phyloP scores from a whole-genome alignment of 2,329 filamentous ascomycete genomes.

The Talaromyces marneffei region DNA sequence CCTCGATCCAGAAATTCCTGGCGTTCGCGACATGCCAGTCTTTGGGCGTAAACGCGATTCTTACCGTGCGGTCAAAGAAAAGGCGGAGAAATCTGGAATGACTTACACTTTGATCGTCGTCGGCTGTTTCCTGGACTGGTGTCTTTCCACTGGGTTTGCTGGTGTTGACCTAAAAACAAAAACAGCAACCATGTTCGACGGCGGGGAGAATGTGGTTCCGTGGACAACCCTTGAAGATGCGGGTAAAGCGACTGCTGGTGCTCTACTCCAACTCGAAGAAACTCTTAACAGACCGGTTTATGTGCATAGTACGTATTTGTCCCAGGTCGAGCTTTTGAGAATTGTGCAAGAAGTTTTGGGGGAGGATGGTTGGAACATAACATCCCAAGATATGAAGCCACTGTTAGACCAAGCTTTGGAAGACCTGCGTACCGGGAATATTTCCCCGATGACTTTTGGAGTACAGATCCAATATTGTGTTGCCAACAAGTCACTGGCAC shows the following conservation, averaged over 20 bases:
- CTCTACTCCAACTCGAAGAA: slow-evolving; percentile 14
- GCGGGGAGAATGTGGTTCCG: slow-evolving; percentile 15
- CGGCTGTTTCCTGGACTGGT: slow-evolving; percentile 18
- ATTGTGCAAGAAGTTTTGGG: slow-evolving; percentile 11
- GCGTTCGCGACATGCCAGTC: slow-evolving; percentile 17
- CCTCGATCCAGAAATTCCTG: slow-evolving; percentile 18
- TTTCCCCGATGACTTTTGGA: slow-evolving; percentile 13
- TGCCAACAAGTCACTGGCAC: slow-evolving; percentile 14
- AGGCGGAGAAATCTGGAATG: slow-evolving; percentile 15
- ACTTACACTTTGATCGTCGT: slow-evolving; percentile 13
- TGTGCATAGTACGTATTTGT: slow-evolving; percentile 15
- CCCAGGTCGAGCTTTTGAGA: slow-evolving; percentile 13
- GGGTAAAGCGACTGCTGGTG: slow-evolving; percentile 15
- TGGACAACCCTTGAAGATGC: slow-evolving; percentile 18
- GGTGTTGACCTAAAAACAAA: slow-evolving; percentile 8
- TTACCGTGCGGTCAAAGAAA: slow-evolving; percentile 17
- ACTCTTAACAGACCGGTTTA: slow-evolving; percentile 16
- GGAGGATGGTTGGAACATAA: slow-evolving; percentile 3
- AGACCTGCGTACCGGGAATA: slow-evolving; percentile 14
- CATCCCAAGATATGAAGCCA: slow-evolving; percentile 15
- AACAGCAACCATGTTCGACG: slow-evolving; percentile 7
- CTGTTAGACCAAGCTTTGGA: slow-evolving; percentile 14
- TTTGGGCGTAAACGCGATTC: slow-evolving; percentile 17
- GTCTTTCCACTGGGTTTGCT: slow-evolving; percentile 13
- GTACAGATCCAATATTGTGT: slow-evolving; percentile 18